Conservation (phyloP, 2,329 filamentous ascomycete species). For the Grosmannia serpens region DNA sequence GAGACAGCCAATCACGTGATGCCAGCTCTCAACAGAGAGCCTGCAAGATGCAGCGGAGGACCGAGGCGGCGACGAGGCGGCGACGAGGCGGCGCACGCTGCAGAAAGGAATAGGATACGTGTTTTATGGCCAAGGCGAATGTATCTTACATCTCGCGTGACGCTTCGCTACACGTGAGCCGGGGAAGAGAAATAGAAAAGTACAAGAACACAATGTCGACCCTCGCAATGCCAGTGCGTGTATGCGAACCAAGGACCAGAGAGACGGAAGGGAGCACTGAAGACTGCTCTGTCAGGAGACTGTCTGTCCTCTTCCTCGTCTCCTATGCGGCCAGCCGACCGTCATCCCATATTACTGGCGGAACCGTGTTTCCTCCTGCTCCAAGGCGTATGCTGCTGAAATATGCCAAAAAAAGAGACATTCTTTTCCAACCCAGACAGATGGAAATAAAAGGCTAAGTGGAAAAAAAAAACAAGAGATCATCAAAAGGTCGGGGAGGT, state of each 20-base stretch:
- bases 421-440: not conserved
- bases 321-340: too few species aligned
- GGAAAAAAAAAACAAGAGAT: not conserved
- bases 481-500: not conserved
- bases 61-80: too few species aligned
- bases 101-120: not conserved
- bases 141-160: not conserved
- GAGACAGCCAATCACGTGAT: not conserved
- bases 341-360: too few species aligned
- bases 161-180: not conserved
- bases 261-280: too few species aligned
- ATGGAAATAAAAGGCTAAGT: not conserved
- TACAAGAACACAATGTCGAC: not conserved
- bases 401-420: not conserved
- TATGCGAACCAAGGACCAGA: too few species aligned
- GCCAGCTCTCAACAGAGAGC: too few species aligned
- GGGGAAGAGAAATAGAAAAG: not conserved
- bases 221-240: too few species aligned
- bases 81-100: not conserved
- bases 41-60: too few species aligned
- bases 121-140: not conserved
- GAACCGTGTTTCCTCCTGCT: not conserved
- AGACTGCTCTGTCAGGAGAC: too few species aligned
- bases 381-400: not conserved
- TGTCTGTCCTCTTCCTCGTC: too few species aligned